Conservation (phyloP, 1,139 yeast species). For the Yamadazyma trypodendri region DNA sequence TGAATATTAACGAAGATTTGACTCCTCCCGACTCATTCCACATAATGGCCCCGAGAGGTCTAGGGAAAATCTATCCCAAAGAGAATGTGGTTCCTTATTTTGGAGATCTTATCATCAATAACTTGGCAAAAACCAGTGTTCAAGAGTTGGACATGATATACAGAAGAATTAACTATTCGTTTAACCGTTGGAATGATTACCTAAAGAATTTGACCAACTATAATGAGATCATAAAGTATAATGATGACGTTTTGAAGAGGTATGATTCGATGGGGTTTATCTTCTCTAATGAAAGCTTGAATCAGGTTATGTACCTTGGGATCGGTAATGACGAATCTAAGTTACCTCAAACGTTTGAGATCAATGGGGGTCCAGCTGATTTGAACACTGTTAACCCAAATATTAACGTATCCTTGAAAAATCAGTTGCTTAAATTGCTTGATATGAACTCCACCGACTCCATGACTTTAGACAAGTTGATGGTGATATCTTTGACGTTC, state of each 20-base stretch:
- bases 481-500: constrained; percentile 37
- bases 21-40: constrained; percentile 50
- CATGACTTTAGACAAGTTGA: constrained; percentile 35
- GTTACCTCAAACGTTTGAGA: constrained; percentile 19
- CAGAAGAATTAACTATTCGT: constrained; percentile 69
- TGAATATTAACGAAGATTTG: constrained; percentile 10
- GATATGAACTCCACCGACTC: constrained; percentile 41
- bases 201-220: constrained; percentile 40
- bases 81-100: constrained; percentile 84
- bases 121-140: constrained; percentile 33
- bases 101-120: constrained; percentile 66
- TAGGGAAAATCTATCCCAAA: constrained; percentile 75
- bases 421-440: constrained; percentile 31
- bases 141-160: constrained; percentile 65
- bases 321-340: constrained; percentile 32
- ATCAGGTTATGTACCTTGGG: constrained; percentile 45
- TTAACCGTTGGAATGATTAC: constrained; percentile 80
- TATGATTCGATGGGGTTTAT: constrained; percentile 48
- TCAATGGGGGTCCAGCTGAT: neutral
- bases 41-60: constrained; percentile 85
- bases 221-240: constrained; percentile 40
- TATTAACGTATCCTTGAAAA: constrained; percentile 17
- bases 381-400: neutral
- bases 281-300: constrained; percentile 46
- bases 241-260: constrained; percentile 43